phyloP scores from a whole-genome alignment of 2,329 filamentous ascomycete species.

The Rosellinia necatrix region DNA sequence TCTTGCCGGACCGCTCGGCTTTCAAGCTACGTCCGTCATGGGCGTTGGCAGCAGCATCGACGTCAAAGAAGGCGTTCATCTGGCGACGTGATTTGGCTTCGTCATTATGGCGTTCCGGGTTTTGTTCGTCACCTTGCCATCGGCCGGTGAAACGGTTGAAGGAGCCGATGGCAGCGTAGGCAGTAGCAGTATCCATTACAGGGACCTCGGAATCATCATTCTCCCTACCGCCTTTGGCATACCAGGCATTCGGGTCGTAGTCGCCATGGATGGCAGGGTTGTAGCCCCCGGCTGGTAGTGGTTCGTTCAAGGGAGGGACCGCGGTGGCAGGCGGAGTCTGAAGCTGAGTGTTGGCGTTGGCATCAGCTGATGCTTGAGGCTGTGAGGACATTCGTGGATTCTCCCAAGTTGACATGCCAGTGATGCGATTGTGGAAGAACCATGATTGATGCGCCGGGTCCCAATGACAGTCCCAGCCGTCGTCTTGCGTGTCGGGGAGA shows the following conservation, averaged over 20 bases:
- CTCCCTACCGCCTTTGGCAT: slow-evolving; percentile 65
- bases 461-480: slow-evolving; percentile 84
- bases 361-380: slow-evolving; percentile 34
- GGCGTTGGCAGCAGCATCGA: slow-evolving; percentile 87
- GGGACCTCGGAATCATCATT: slow-evolving; percentile 42
- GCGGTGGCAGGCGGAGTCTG: slow-evolving; percentile 35
- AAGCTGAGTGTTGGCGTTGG: slow-evolving; percentile 31
- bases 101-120: slow-evolving; percentile 78
- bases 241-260: slow-evolving; percentile 96
- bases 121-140: slow-evolving; percentile 72
- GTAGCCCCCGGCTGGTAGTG: slow-evolving; percentile 71
- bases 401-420: slow-evolving; percentile 77
- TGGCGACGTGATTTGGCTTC: slow-evolving; percentile 86
- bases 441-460: slow-evolving; percentile 70
- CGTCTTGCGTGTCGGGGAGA: slow-evolving; percentile 57
- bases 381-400: slow-evolving; percentile 74
- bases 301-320: slow-evolving; percentile 42
- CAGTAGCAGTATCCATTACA: slow-evolving; percentile 41
- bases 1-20: slow-evolving; percentile 85
- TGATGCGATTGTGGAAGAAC: slow-evolving; percentile 86
- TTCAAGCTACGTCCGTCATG: slow-evolving; percentile 91
- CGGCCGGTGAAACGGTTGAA: slow-evolving; percentile 92
- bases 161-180: slow-evolving; percentile 71
- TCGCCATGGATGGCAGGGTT: slow-evolving; percentile 95
- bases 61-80: slow-evolving; percentile 94